Base-by-base conservation (phyloP, 352 stramenopile species). In the Phytophthora boehmeriae region DNA sequence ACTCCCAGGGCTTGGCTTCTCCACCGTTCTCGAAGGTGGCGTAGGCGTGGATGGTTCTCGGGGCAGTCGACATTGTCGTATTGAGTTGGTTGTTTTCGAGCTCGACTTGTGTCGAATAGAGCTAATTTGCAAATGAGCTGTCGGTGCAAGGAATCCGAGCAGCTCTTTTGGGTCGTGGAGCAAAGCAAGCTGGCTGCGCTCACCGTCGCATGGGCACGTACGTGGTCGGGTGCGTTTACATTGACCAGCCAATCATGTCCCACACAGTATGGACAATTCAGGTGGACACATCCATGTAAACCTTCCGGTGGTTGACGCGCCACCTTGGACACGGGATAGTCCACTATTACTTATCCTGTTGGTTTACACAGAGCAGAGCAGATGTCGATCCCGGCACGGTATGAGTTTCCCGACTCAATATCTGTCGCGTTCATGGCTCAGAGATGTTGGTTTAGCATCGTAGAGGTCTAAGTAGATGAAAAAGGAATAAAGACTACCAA, bases 1-100 rank as follows among this genome's bases (percentile, higher is more conserved):
- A 86, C 47, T 76, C 47, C 64, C 71, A 82, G 2, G 68, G 64
- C 52, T 81, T 70, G 42, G 77, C 32, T 4, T 71, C 42, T 34
- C 69, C 48, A 23, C 36, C 51, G 17, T 74, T 68, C 35, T 61
- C 70, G 59, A 80, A 80, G 35, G 57, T 65, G 41, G 77, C 77
- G 56, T 79, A 77, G 51, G 59, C 45, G 36, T 68, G 52, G 20
- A 68, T 43, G 46, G 59, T 68, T 58, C 59, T 54, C 14, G 59
- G 68, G n/a, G 44, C 27, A 48, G 65, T 72, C 6, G 57, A 59
- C 51, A 71, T 71, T 38, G 52, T 54, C 23, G 25, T 22, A 27
- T 36, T 35, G 35, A 23, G 5, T 55, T 43, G 27, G 28, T 6
- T 54, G 51, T 28, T 22, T 32, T 49, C 23, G 17, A 48, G 34